Conservation (phyloP, 2,329 filamentous ascomycete species). For the Cladorrhinum sp. region DNA sequence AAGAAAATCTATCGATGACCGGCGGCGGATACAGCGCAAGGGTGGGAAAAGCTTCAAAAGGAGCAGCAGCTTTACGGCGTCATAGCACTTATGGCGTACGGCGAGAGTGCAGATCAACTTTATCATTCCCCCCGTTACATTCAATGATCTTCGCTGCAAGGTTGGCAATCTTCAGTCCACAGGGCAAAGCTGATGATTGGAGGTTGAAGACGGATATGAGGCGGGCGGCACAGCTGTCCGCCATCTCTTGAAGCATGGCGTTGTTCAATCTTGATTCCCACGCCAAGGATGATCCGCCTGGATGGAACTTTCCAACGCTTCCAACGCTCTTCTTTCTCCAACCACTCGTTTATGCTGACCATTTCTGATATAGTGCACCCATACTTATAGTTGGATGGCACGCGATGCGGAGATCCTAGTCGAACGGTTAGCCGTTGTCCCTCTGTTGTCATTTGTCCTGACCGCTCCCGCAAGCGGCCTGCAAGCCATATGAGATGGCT, state of each 20-base stretch:
- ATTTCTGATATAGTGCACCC: not conserved
- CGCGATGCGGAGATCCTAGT: constrained; percentile 1
- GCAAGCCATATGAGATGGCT: constrained; percentile 6
- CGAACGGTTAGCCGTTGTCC: not conserved
- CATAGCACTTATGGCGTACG: not conserved
- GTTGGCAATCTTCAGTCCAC: constrained; percentile 9
- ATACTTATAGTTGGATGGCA: not conserved
- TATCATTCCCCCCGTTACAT: too few relatives aligned
- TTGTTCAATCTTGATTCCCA: not conserved
- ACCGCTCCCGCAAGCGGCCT: not conserved
- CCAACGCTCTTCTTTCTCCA: not conserved
- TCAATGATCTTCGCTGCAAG: constrained; percentile 14
- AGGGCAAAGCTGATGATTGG: constrained; percentile 14
- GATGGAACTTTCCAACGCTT: constrained; percentile 10
- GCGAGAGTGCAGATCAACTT: too few relatives aligned
- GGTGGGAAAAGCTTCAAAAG: not conserved
- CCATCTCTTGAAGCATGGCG: not conserved
- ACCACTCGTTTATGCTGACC: not conserved
- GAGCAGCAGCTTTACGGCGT: not conserved
- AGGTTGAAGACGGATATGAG: constrained; percentile 1
- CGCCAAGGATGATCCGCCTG: not conserved
- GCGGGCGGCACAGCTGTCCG: constrained; percentile 6
- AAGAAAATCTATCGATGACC: not conserved
- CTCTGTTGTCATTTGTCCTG: not conserved
- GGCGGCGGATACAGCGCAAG: constrained; percentile 4